Percentiles rank a stretch among this genome's conserved stretches.
Conservation (phyloP, 2,329 filamentous ascomycete species). For the Helicocarpus griseus region DNA sequence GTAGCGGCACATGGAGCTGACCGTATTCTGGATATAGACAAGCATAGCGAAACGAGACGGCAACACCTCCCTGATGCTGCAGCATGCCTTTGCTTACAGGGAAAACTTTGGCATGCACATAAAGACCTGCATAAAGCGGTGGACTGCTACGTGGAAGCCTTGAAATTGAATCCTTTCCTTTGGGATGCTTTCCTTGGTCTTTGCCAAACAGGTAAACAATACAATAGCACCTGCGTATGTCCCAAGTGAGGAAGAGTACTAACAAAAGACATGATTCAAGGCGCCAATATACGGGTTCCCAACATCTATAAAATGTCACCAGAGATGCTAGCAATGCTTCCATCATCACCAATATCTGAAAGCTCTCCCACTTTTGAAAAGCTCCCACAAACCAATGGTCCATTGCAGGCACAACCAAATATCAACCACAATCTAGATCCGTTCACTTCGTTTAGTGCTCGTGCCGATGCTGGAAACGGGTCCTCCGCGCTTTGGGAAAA, state of each 20-base stretch:
- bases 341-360: constrained; percentile 25
- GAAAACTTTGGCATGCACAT: constrained; percentile 75
- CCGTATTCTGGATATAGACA: constrained; percentile 33
- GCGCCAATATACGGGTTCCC: constrained; percentile 66
- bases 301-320: constrained; percentile 76
- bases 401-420: constrained; percentile 29
- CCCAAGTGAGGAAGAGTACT: not conserved
- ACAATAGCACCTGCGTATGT: not conserved
- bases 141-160: constrained; percentile 73
- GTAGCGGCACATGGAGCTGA: not conserved
- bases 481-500: constrained; percentile 41
- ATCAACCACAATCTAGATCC: constrained; percentile 32
- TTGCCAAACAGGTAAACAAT: constrained; percentile 59
- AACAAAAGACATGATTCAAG: constrained; percentile 28
- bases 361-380: constrained; percentile 24
- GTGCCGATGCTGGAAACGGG: constrained; percentile 24
- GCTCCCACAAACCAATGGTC: constrained; percentile 19
- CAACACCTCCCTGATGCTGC: constrained; percentile 72
- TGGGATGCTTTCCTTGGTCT: constrained; percentile 92
- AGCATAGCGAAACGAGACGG: constrained; percentile 66
- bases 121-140: constrained; percentile 74
- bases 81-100: constrained; percentile 71
- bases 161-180: constrained; percentile 90
- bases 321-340: constrained; percentile 48
- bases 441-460: constrained; percentile 28